phyloP scores from a whole-genome alignment of 2,329 filamentous ascomycete genomes.

The Monilinia vaccinii-corymbosi region DNA sequence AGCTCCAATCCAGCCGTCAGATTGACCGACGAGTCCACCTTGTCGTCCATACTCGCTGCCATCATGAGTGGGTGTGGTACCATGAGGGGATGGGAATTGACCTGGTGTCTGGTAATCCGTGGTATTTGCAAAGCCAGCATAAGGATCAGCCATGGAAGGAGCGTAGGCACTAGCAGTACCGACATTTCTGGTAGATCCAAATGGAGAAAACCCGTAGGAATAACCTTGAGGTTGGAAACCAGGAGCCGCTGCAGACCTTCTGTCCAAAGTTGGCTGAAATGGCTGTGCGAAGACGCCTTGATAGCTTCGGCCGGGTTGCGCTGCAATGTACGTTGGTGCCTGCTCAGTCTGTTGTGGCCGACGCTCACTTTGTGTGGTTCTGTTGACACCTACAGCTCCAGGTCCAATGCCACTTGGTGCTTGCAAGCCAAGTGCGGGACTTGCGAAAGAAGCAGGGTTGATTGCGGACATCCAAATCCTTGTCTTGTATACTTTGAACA shows the following conservation, averaged over 20 bases:
- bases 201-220: conserved; percentile 36
- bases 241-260: conserved; percentile 31
- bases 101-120: conserved; percentile 39
- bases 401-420: conserved; percentile 58
- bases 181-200: conserved; percentile 34
- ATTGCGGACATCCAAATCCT: conserved; percentile 99
- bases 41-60: conserved; percentile 35
- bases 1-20: conserved; percentile 47
- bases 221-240: conserved; percentile 35
- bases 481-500: conserved; percentile 99
- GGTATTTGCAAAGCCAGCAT: conserved; percentile 34
- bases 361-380: conserved; percentile 32
- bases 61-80: conserved; percentile 31
- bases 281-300: conserved; percentile 35
- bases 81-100: conserved; percentile 37
- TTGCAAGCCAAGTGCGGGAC: conserved; percentile 62
- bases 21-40: conserved; percentile 32
- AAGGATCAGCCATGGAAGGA: conserved; percentile 36
- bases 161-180: conserved; percentile 30
- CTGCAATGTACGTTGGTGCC: conserved; percentile 17
- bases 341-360: conserved; percentile 34
- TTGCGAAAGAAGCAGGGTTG: conserved; percentile 91
- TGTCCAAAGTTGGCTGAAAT: conserved; percentile 36
- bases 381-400: conserved; percentile 50
- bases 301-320: conserved; percentile 24